Evolutionary conservation across 192 early-diverging fungal genomes (phyloP).

Genomic region (Phycomyces blakesleeanus): DNA sequence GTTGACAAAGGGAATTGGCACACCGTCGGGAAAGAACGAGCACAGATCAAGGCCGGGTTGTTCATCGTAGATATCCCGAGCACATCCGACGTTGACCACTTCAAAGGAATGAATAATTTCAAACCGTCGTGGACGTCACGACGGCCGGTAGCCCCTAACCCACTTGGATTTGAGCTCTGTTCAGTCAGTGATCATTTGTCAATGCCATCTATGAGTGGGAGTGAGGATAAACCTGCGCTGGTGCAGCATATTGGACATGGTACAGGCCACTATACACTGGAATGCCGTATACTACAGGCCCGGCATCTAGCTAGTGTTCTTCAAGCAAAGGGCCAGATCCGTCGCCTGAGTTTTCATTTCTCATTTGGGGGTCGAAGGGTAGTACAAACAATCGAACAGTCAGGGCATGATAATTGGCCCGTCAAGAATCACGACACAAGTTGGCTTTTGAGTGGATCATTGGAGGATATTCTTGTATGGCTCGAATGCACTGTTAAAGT

Average conservation of each 20-base stretch:
- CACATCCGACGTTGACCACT: constrained; percentile 10
- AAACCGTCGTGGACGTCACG: not conserved
- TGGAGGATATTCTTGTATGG: constrained; percentile 6
- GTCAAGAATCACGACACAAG: not conserved
- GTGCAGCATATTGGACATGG: not conserved
- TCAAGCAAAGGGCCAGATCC: not conserved
- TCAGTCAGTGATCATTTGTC: constrained; percentile 6
- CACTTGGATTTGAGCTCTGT: constrained; percentile 7
- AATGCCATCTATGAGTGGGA: not conserved
- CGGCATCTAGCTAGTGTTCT: not conserved
- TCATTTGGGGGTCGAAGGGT: constrained; percentile 6
- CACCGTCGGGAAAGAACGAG: not conserved
- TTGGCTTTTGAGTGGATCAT: not conserved
- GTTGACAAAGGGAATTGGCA: constrained; percentile 31
- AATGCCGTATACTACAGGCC: constrained; percentile 6
- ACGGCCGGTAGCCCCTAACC: not conserved
- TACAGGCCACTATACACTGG: not conserved
- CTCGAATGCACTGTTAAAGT: constrained; percentile 1
- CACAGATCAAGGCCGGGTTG: constrained; percentile 20
- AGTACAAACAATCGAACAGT: not conserved
- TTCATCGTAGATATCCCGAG: constrained; percentile 28
- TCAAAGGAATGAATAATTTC: not conserved
- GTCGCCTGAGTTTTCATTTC: not conserved
- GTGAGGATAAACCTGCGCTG: not conserved
- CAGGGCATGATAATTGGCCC: not conserved